phyloP scores from a whole-genome alignment of 805 yeast genomes.

The Yamadazyma kitorensis region DNA sequence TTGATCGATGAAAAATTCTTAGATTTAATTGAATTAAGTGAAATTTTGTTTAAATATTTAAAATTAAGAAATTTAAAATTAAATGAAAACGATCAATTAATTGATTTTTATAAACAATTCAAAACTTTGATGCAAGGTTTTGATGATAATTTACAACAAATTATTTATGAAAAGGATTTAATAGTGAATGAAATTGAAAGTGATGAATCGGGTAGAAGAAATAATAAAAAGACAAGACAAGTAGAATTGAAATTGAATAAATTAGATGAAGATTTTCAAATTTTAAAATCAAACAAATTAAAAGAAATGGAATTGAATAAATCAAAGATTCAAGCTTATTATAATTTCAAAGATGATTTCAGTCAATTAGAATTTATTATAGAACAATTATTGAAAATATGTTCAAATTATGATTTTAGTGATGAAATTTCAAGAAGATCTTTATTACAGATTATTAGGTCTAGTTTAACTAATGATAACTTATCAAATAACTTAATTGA shows the following conservation, averaged over 20 bases:
- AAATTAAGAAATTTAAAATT: conserved; percentile 37
- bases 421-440: conserved; percentile 89
- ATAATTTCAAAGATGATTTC: conserved; percentile 37
- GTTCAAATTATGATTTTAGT: conserved; percentile 74
- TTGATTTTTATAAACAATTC: conserved; percentile 18
- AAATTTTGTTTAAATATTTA: conserved; percentile 54
- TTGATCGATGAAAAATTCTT: conserved; percentile 70
- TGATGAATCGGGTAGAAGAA: conserved; percentile 6
- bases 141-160: conserved; percentile 9
- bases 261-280: conserved; percentile 11
- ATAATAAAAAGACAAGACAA: background rate
- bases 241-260: conserved; percentile 1
- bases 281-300: conserved; percentile 15
- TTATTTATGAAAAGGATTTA: conserved; percentile 18
- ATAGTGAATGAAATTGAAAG: conserved; percentile 19
- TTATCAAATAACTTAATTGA: conserved; percentile 53
- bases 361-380: conserved; percentile 69
- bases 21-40: conserved; percentile 71
- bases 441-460: conserved; percentile 49
- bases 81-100: conserved; percentile 19
- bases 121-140: conserved; percentile 4
- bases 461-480: conserved; percentile 55
- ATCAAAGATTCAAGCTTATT: conserved; percentile 16
- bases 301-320: conserved; percentile 15
- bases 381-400: conserved; percentile 66